phyloP scores from a whole-genome alignment of 2,329 filamentous ascomycete species.

The Stemphylium vesicarium region DNA sequence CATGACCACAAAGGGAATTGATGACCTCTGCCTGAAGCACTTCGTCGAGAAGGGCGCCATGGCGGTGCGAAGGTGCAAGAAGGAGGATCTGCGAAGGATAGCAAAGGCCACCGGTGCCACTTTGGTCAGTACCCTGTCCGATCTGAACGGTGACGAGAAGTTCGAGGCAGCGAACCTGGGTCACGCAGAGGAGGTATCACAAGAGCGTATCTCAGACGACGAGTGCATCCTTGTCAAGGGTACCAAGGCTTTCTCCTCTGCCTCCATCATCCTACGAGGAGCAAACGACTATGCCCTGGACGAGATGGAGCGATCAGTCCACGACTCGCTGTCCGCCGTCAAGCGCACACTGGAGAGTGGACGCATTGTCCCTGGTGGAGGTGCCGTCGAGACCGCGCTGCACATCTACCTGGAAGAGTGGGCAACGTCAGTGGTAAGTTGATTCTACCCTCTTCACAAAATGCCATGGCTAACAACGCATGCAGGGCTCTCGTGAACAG shows the following conservation, averaged over 20 bases:
- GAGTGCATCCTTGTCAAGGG: slow-evolving; percentile 98
- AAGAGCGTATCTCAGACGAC: slow-evolving; percentile 98
- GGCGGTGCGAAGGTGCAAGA: slow-evolving; percentile 95
- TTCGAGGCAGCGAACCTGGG: slow-evolving; percentile 92
- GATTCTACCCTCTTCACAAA: neutral
- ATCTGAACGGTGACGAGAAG: slow-evolving; percentile 95
- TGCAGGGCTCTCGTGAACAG: slow-evolving; percentile 85
- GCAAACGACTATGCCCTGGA: slow-evolving; percentile 96
- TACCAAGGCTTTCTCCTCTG: slow-evolving; percentile 90
- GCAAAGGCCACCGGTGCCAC: slow-evolving; percentile 95
- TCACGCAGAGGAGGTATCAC: slow-evolving; percentile 92
- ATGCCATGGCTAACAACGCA: slow-evolving; percentile 8
- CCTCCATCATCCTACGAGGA: slow-evolving; percentile 93
- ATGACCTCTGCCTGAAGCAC: slow-evolving; percentile 91
- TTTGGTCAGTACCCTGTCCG: slow-evolving; percentile 88
- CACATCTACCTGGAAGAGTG: slow-evolving; percentile 99
- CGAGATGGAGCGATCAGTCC: slow-evolving; percentile 98
- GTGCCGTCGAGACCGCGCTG: slow-evolving; percentile 96
- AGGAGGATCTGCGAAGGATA: slow-evolving; percentile 95
- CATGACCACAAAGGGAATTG: slow-evolving; percentile 97
- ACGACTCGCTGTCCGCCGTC: slow-evolving; percentile 94
- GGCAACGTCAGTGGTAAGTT: slow-evolving; percentile 84
- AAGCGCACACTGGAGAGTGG: slow-evolving; percentile 97
- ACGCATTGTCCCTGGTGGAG: slow-evolving; percentile 93
- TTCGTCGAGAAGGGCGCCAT: slow-evolving; percentile 96